Conservation (phyloP, 2,329 filamentous ascomycete genomes). For the Aphanoascus verrucosus region DNA sequence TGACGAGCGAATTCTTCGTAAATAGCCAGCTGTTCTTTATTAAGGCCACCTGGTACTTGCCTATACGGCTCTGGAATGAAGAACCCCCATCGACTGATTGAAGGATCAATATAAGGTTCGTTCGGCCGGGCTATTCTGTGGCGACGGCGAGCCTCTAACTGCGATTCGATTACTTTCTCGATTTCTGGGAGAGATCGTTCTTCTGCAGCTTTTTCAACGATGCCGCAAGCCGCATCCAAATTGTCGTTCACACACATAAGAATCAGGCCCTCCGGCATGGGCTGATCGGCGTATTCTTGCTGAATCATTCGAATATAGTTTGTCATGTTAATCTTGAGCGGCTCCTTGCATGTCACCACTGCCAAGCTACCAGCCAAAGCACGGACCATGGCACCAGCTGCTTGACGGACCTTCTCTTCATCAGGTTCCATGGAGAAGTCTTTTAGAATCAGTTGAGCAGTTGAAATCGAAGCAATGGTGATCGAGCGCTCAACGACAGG, state of each 20-base stretch:
- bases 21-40: constrained; percentile 84
- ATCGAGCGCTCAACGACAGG: constrained; percentile 96
- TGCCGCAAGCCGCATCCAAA: constrained; percentile 79
- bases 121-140: constrained; percentile 66
- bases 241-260: constrained; percentile 99
- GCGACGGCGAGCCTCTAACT: constrained; percentile 64
- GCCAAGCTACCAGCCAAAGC: constrained; percentile 87
- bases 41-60: constrained; percentile 69
- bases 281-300: constrained; percentile 51
- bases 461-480: constrained; percentile 94
- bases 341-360: constrained; percentile 96
- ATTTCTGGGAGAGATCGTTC: constrained; percentile 89
- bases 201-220: constrained; percentile 92
- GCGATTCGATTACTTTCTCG: constrained; percentile 77
- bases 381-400: constrained; percentile 89
- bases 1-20: constrained; percentile 94
- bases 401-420: constrained; percentile 71
- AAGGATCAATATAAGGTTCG: constrained; percentile 72
- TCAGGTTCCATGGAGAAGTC: constrained; percentile 92
- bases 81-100: constrained; percentile 80
- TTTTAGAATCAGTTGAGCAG: constrained; percentile 87
- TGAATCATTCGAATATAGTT: constrained; percentile 92
- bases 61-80: constrained; percentile 92
- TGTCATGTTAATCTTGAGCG: constrained; percentile 87
- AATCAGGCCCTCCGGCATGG: constrained; percentile 85